These are phyloP conservation scores for Myriangium duriaei DNA, from an alignment of 2,329 filamentous ascomycete species.

Conservation along the genomic window DNA sequence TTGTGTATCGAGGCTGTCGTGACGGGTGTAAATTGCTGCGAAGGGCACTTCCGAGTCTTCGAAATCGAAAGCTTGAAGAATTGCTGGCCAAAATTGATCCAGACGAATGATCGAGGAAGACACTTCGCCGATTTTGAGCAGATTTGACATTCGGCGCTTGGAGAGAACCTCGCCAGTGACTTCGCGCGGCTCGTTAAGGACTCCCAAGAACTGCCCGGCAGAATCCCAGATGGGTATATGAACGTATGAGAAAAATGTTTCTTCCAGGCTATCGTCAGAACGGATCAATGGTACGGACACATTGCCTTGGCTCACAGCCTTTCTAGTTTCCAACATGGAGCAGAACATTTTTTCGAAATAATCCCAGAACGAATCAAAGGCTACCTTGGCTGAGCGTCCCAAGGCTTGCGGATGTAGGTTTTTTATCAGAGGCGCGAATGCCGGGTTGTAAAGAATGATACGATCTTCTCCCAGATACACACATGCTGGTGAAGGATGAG, in stretches of 20 bases:
- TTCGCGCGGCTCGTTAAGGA: background rate
- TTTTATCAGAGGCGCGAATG: slow-evolving; percentile 13
- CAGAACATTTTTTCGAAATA: background rate
- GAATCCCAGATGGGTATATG: slow-evolving; percentile 4
- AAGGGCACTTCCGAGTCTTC: slow-evolving; percentile 5
- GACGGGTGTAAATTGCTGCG: slow-evolving; percentile 5
- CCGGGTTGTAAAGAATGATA: slow-evolving; percentile 16
- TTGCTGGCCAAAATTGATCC: background rate
- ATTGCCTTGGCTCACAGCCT: background rate
- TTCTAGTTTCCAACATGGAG: background rate
- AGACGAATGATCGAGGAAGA: background rate
- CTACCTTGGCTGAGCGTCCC: background rate
- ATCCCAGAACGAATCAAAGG: background rate
- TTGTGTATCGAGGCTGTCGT: background rate
- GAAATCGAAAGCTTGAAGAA: slow-evolving; percentile 1
- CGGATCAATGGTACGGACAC: background rate
- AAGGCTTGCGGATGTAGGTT: slow-evolving; percentile 10
- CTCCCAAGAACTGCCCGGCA: slow-evolving; percentile 1
- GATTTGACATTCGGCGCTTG: slow-evolving; percentile 4
- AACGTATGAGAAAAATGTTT: slow-evolving; percentile 3
- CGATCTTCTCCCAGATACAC: slow-evolving; percentile 9
- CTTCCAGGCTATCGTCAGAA: slow-evolving; percentile 1
- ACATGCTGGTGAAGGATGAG: slow-evolving; percentile 4
- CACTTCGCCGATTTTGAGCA: slow-evolving; percentile 1
- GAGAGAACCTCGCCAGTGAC: slow-evolving; percentile 4